A percentile compares a stretch with the other conserved stretches of the same genome.
These are phyloP conservation scores for Wickerhamia fluorescens DNA, from an alignment of 805 yeast genomes.

Conservation along the genomic window DNA sequence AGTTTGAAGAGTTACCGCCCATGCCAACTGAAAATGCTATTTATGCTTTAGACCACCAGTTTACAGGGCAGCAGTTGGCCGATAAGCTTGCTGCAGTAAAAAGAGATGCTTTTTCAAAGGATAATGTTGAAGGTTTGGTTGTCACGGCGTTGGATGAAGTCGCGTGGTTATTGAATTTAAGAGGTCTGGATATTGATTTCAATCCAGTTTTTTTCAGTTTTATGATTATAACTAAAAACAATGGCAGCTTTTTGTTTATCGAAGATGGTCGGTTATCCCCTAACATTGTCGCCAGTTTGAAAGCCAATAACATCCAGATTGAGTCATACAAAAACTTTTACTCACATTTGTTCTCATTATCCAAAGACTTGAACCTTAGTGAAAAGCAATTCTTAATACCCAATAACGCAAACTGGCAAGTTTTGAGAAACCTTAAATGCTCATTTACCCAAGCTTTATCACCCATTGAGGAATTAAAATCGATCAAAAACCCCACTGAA, in stretches of 20 bases:
- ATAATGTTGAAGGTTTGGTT: conserved; percentile 28
- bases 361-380: conserved; percentile 27
- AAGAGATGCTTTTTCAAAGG: conserved; percentile 5
- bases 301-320: conserved; percentile 19
- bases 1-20: conserved; percentile 57
- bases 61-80: conserved; percentile 56
- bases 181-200: conserved; percentile 50
- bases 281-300: conserved; percentile 18
- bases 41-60: conserved; percentile 42
- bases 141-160: conserved; percentile 45
- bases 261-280: conserved; percentile 34
- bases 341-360: conserved; percentile 31
- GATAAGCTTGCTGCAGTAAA: conserved; percentile 49
- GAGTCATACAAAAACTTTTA: conserved; percentile 42
- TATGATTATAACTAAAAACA: conserved; percentile 23
- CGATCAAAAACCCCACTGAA: conserved; percentile 44
- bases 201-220: conserved; percentile 48
- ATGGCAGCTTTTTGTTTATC: conserved; percentile 34
- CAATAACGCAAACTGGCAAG: conserved; percentile 33
- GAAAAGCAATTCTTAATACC: conserved; percentile 26
- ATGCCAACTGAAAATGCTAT: conserved; percentile 44
- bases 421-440: conserved; percentile 27
- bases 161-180: conserved; percentile 46
- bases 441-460: conserved; percentile 23
- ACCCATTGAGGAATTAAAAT: conserved; percentile 44